These are phyloP conservation scores for Prototheca stagnorum DNA, from an alignment of 163 green algal genomes.

Conservation along the genomic window DNA sequence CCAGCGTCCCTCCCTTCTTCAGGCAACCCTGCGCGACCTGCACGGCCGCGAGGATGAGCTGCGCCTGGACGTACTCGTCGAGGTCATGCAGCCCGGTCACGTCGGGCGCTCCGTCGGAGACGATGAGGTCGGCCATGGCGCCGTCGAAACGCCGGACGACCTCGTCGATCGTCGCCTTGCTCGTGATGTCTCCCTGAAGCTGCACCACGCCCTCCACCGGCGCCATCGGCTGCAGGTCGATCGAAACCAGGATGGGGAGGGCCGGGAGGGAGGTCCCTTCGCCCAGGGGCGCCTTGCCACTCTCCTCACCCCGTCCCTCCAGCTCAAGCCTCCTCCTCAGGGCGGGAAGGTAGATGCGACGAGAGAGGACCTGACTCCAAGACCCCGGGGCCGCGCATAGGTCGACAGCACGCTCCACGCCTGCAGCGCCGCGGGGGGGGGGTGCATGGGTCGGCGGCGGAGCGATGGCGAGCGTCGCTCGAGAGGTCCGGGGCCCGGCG, in stretches of 20 bases:
- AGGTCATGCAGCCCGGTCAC: conserved; percentile 97
- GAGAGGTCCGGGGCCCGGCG: too few relatives aligned
- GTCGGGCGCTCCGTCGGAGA: conserved; percentile 92
- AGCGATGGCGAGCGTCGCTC: too few relatives aligned
- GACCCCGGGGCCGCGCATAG: conserved; percentile 90
- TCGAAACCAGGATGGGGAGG: conserved; percentile 75
- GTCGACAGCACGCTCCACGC: conserved; percentile 80
- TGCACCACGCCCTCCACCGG: conserved; percentile 87
- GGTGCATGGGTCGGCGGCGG: too few relatives aligned
- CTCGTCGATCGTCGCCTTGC: conserved; percentile 40
- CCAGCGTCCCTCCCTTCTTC: conserved; percentile 64
- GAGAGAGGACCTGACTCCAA: conserved; percentile 90
- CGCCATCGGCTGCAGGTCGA: conserved; percentile 97
- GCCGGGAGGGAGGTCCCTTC: neutral
- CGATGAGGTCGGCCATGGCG: conserved; percentile 71
- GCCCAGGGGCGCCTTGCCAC: too few relatives aligned
- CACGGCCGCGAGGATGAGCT: conserved; percentile 86
- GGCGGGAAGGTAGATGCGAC: conserved; percentile 77
- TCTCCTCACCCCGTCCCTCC: too few relatives aligned
- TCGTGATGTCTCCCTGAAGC: conserved; percentile 95
- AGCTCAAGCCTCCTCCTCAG: too few relatives aligned
- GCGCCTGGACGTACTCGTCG: conserved; percentile 89
- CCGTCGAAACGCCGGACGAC: conserved; percentile 74
- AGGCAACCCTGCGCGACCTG: conserved; percentile 73
- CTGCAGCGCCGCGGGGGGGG: conserved; percentile 19